Base-by-base conservation (phyloP, 805 yeast species). In the Starmerella etchellsii region DNA sequence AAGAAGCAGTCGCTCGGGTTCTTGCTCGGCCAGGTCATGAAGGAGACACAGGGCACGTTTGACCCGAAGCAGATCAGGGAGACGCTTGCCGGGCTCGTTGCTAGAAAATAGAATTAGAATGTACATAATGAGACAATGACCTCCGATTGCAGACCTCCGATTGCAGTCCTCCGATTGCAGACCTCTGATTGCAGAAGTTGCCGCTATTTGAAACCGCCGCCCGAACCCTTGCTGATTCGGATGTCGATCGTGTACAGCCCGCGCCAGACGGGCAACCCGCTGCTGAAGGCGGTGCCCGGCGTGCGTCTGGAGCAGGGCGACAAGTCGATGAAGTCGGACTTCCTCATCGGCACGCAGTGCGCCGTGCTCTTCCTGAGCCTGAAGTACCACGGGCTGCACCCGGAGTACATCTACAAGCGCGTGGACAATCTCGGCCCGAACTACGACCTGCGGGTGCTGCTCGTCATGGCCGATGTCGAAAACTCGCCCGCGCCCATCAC, bases 21-120 rank as follows among this genome's bases (percentile, higher is more conserved):
- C 53, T 64, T 91, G 41, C 69, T 91, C 3, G 97, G 96, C 1
- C 73, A 73, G 54, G 93, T 84, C 16, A 83, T 91, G 94, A 74
- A 75, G 52, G 63, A 68, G 41, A 72, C 83, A 2, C 80, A 76
- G 49, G 96, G 96, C 3, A 69, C 51, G 1, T 40, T 22, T 27
- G 42, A 46, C 36, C 60, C 62, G 13, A 45, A 47, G n/a, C 47
- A 40, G 14, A 49, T 57, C 13, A 42, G 42, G 25, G 31, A 32
- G 27, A 66, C 59, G 56, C 68, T 51, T 9, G 38, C 20, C 7
- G 23, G n/a, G 14, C 13, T 34, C 5, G 27, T 19, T 9, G n/a
- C n/a, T n/a, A n/a, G n/a, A n/a, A n/a, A n/a, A n/a, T n/a, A n/a
- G n/a, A n/a, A n/a, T n/a, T 18, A 20, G 26, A 6, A 27, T 32